Percentiles rank a stretch among this genome's conserved stretches.
These are phyloP conservation scores for Sorghum bicolor DNA, from an alignment of 176 grass and related monocot genomes.

Conservation along the genomic window Sorghum_bicolor_NCBIv3 NC_012873.2:58282001-58282500, in stretches of 20 bases:
- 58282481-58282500: not conserved
- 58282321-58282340: constrained; percentile 43
- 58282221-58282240: not conserved
- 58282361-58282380: constrained; percentile 3
- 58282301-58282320: constrained; percentile 34
- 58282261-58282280: not conserved
- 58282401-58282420: constrained; percentile 29
- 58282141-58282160: not conserved
- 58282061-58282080: not conserved
- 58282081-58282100: constrained; percentile 9
- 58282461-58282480: not conserved
- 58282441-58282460: not conserved
- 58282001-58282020: not conserved
- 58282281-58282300: constrained; percentile 40
- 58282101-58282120: constrained; percentile 17
- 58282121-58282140: not conserved
- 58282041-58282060: not conserved
- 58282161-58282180: not conserved
- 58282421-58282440: not conserved
- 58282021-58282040: not conserved
- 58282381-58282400: not conserved
- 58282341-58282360: constrained; percentile 28
- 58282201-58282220: not conserved
- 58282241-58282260: not conserved
- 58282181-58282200: not conserved